Conservation (phyloP, 306 rosid genomes). For the Castanea sativa region DNA sequence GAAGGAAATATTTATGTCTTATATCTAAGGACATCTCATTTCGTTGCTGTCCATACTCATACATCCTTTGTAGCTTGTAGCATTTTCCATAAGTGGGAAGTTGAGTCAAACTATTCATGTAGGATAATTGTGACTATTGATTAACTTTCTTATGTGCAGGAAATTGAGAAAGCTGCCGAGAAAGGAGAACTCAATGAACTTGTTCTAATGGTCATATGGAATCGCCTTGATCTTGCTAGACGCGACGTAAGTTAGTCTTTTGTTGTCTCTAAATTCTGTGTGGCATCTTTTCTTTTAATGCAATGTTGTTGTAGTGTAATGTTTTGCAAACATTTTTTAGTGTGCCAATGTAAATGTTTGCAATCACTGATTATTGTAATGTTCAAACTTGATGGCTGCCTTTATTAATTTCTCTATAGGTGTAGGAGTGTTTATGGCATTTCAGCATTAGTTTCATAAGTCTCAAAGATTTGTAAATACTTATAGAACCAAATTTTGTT, state of each 20-base stretch:
- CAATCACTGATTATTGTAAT: background rate
- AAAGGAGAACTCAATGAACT: slow-evolving; percentile 88
- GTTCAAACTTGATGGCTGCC: background rate
- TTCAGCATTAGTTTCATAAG: background rate
- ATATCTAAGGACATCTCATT: background rate
- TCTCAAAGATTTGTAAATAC: background rate
- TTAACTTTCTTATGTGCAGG: slow-evolving; percentile 40
- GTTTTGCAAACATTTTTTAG: background rate
- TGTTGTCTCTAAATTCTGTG: background rate
- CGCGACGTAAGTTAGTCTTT: slow-evolving; percentile 68
- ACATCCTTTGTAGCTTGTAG: background rate
- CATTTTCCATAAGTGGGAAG: background rate
- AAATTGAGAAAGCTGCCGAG: slow-evolving; percentile 94
- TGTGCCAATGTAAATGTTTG: background rate
- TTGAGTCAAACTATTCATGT: background rate
- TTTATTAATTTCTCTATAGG: background rate
- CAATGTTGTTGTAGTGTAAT: background rate
- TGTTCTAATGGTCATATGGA: slow-evolving; percentile 94
- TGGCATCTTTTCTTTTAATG: background rate
- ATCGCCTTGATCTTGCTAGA: slow-evolving; percentile 94
- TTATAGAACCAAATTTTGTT: background rate
- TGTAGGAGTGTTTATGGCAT: background rate
- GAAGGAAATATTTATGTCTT: background rate
- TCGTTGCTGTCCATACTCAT: background rate
- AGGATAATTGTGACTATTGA: background rate